Base-by-base conservation (phyloP, 2,329 filamentous ascomycete species). In the Didymella lethalis region DNA sequence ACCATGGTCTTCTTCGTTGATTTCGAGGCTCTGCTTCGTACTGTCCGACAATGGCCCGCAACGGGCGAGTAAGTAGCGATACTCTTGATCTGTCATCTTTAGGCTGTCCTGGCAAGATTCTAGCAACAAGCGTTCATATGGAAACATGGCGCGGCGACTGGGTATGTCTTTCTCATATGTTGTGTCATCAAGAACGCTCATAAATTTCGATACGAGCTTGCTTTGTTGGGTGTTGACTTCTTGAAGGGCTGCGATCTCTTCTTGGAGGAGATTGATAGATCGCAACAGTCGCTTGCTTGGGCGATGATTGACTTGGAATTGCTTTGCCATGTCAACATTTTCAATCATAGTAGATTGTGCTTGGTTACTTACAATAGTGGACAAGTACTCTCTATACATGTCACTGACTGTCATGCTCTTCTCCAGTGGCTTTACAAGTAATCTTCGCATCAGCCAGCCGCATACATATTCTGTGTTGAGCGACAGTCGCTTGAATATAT, bases 1-100 rank as follows among this genome's bases (percentile, higher is more conserved):
- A 10, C 78, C 78, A 51, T 81, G 69, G 46, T 74, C 71, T 61
- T 76, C 72, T 54, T 75, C 73, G 41, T 71, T 75, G 61, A 76
- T 74, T 48, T 76, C 72, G 18, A 71, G 61, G 32, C 65, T 71
- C 49, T 75, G 73, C 43, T 76, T 76, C 4, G 73, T 71, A 36
- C 59, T 72, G 25, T 75, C 71, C 3, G 72, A 67, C 0, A 76
- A 59, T 1, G 73, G 73, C 3, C 63, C 63, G 31, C 74, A 75
- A 10, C 68, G 68, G 7, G 53, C 49, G 2, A 71, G 64, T 1
- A 71, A 50, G 11, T 75, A 72, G 2, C 23, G 8, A 48, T 68
- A 72, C 16, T 75, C 71, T 40, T 72, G 68, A 5, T 49, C 48
- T 7, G 59, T 54, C 12, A 72, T 60, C 4, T 29, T 14, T 16